A percentile compares a stretch with the other conserved stretches of the same genome.
These are phyloP conservation scores for Amniculicola lignicola DNA, from an alignment of 495 filamentous ascomycete genomes.

Conservation along the genomic window DNA sequence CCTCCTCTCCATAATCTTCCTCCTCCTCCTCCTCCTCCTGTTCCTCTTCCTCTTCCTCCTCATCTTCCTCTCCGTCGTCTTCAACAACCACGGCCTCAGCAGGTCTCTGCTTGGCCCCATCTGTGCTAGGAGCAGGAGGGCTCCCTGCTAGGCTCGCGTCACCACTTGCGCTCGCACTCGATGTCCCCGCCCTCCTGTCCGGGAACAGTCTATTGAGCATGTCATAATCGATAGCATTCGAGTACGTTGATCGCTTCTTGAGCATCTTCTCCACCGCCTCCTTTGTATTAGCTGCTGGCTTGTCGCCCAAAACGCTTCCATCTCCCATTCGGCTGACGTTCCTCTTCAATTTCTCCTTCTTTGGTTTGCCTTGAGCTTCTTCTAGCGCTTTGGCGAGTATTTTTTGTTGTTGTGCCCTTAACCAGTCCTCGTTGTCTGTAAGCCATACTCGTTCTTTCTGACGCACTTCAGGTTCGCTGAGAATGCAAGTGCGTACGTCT, in stretches of 20 bases:
- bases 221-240: slow-evolving; percentile 81
- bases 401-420: slow-evolving; percentile 78
- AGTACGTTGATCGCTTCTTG: slow-evolving; percentile 63
- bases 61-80: slow-evolving; percentile 14
- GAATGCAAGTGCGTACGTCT: slow-evolving; percentile 73
- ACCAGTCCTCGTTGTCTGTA: slow-evolving; percentile 86
- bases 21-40: not conserved
- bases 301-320: slow-evolving; percentile 46
- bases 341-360: slow-evolving; percentile 35
- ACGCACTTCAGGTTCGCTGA: slow-evolving; percentile 64
- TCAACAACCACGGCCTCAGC: not conserved
- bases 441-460: slow-evolving; percentile 90
- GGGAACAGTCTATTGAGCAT: slow-evolving; percentile 14
- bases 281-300: slow-evolving; percentile 57
- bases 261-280: slow-evolving; percentile 75
- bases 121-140: not conserved
- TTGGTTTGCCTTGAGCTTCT: slow-evolving; percentile 43
- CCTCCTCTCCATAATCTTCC: not conserved
- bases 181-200: not conserved
- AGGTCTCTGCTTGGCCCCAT: not conserved
- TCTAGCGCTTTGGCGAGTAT: slow-evolving; percentile 61
- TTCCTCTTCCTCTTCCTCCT: slow-evolving; percentile 5
- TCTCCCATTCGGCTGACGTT: slow-evolving; percentile 58
- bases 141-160: not conserved
- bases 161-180: not conserved